These are phyloP conservation scores for Lentinula sp. DNA, from an alignment of 768 basidiomycete species.

Conservation along the genomic window DNA sequence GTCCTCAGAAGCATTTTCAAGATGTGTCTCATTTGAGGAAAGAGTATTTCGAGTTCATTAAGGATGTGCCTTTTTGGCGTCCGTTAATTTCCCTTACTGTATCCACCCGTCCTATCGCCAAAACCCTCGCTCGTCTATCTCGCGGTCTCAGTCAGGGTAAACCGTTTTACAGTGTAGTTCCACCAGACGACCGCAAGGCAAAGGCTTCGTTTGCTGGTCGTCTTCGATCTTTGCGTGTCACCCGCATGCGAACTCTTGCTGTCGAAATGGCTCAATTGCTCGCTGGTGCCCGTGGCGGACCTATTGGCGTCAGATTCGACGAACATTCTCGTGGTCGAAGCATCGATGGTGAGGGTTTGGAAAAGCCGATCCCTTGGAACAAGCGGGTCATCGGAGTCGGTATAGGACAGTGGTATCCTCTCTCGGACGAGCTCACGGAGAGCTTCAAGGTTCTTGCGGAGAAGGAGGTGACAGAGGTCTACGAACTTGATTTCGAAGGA, in stretches of 20 bases:
- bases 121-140: conserved; percentile 25
- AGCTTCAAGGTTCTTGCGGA: conserved; percentile 9
- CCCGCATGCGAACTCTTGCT: conserved; percentile 24
- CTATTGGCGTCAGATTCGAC: conserved; percentile 28
- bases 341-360: conserved; percentile 31
- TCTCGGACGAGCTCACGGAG: conserved; percentile 17
- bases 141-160: conserved; percentile 24
- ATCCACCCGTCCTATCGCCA: conserved; percentile 35
- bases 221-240: conserved; percentile 26
- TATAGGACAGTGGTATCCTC: conserved; percentile 25
- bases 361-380: conserved; percentile 20
- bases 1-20: neutral
- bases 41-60: conserved; percentile 5
- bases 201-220: conserved; percentile 22
- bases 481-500: neutral
- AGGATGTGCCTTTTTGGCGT: conserved; percentile 27
- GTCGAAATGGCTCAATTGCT: conserved; percentile 22
- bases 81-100: conserved; percentile 33
- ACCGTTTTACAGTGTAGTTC: conserved; percentile 27
- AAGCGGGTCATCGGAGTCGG: conserved; percentile 27
- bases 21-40: neutral
- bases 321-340: conserved; percentile 24
- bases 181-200: conserved; percentile 26
- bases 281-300: conserved; percentile 29
- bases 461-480: conserved; percentile 12